Percentiles rank a stretch among this genome's conserved stretches.
phyloP scores from a whole-genome alignment of 306 rosid species.

The Trifolium fragiferum region DNA sequence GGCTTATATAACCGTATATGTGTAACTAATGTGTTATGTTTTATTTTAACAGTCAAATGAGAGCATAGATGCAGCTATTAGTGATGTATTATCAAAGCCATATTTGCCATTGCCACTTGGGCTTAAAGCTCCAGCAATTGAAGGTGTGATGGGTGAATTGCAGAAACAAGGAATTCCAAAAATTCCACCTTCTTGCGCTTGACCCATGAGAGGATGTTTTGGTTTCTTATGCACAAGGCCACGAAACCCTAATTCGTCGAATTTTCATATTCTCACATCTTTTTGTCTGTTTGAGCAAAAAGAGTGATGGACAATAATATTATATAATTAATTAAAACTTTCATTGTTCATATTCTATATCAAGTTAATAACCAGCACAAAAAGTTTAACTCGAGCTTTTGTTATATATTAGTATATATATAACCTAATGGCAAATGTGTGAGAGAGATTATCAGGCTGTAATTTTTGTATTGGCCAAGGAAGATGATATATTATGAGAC shows the following conservation, averaged over 20 bases:
- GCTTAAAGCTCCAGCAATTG: slow-evolving; percentile 78
- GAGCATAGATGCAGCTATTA: slow-evolving; percentile 86
- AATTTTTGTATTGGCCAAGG: slow-evolving; percentile 41
- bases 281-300: slow-evolving; percentile 1
- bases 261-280: slow-evolving; percentile 37
- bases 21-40: neutral
- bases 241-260: slow-evolving; percentile 74
- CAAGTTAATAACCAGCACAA: neutral
- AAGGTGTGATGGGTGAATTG: slow-evolving; percentile 75
- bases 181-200: slow-evolving; percentile 80
- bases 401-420: neutral
- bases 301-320: slow-evolving; percentile 9
- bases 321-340: neutral
- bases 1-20: no score
- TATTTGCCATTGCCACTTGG: slow-evolving; percentile 95
- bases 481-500: neutral
- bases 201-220: slow-evolving; percentile 21
- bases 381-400: slow-evolving; percentile 24
- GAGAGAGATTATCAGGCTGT: slow-evolving; percentile 27
- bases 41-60: slow-evolving; percentile 78
- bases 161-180: slow-evolving; percentile 83
- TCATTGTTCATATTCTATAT: slow-evolving; percentile 30
- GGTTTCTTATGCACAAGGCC: slow-evolving; percentile 22
- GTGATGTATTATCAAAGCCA: slow-evolving; percentile 84
- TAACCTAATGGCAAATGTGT: slow-evolving; percentile 3